These are phyloP conservation scores for baker's yeast (Saccharomyces cerevisiae) DNA, from an alignment of 805 yeast species.

Conservation along the genomic window DNA sequence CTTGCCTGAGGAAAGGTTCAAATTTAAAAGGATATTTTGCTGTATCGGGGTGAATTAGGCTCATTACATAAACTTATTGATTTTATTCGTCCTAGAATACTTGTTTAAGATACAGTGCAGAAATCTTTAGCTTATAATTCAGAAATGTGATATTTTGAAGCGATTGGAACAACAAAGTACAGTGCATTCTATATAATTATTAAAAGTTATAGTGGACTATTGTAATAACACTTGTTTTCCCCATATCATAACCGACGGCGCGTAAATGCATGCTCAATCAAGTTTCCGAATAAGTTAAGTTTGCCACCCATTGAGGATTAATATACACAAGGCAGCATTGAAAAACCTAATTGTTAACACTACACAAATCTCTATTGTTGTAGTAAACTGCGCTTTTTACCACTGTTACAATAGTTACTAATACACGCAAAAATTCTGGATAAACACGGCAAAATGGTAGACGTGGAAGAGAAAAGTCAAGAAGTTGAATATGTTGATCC, in stretches of 20 bases:
- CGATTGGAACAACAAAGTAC: neutral
- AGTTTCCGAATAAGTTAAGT: neutral
- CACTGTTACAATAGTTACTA: neutral
- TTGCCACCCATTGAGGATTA: constrained; percentile 1
- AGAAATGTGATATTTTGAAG: neutral
- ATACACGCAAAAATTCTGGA: neutral
- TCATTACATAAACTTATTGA: constrained; percentile 17
- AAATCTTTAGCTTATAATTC: neutral
- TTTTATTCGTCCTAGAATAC: neutral
- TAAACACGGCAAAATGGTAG: constrained; percentile 1
- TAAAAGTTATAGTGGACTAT: neutral
- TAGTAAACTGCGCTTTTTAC: neutral
- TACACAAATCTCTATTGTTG: neutral
- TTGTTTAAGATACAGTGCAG: neutral
- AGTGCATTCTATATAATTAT: neutral
- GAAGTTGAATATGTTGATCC: constrained; percentile 22
- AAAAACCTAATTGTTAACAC: neutral
- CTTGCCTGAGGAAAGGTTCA: constrained; percentile 74
- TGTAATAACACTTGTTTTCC: neutral
- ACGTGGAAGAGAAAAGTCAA: constrained; percentile 11
- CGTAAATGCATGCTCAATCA: neutral
- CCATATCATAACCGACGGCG: neutral
- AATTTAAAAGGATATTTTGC: constrained; percentile 48
- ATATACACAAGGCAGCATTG: neutral
- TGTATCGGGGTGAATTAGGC: constrained; percentile 35